A percentile compares a stretch with the other conserved stretches of the same genome.
Evolutionary conservation across 1,284 basidiomycete species (phyloP).

Genomic region (Sanguinoderma infundibulare): DNA sequence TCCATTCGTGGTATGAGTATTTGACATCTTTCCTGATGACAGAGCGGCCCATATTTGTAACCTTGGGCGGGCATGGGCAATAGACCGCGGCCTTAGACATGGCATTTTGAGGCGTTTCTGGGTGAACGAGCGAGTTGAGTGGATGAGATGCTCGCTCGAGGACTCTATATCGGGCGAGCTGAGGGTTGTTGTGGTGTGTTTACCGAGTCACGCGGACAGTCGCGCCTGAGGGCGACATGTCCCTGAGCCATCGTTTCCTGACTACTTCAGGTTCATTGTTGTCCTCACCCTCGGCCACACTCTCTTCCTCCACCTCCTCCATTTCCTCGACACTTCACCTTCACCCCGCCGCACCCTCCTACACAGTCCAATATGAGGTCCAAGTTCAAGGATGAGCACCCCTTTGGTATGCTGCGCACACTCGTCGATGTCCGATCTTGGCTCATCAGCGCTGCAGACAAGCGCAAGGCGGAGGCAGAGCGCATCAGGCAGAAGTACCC

Average conservation of each 20-base stretch:
- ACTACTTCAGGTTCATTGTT: slow-evolving; percentile 31
- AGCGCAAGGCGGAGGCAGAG: slow-evolving; percentile 97
- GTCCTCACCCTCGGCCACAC: slow-evolving; percentile 17
- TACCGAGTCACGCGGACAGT: slow-evolving; percentile 35
- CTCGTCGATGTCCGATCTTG: slow-evolving; percentile 28
- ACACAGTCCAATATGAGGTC: slow-evolving; percentile 74
- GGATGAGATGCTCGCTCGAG: not conserved
- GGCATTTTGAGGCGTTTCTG: not conserved
- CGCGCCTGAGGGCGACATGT: slow-evolving; percentile 22
- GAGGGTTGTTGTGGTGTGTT: slow-evolving; percentile 38
- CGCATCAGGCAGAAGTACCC: slow-evolving; percentile 98
- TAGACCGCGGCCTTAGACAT: not conserved
- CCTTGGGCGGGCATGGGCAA: not conserved
- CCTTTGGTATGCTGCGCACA: slow-evolving; percentile 77
- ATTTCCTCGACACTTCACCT: not conserved
- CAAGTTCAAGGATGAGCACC: slow-evolving; percentile 99
- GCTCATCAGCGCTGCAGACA: slow-evolving; percentile 65
- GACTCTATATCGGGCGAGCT: slow-evolving; percentile 31
- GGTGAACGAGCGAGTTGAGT: not conserved
- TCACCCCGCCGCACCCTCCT: not conserved
- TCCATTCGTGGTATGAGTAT: not conserved
- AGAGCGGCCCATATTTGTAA: not conserved
- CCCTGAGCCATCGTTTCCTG: slow-evolving; percentile 32
- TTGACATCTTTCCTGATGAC: not conserved
- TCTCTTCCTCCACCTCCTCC: slow-evolving; percentile 11